Base-by-base conservation (phyloP, 2,329 filamentous ascomycete species). In the Nemania abortiva region DNA sequence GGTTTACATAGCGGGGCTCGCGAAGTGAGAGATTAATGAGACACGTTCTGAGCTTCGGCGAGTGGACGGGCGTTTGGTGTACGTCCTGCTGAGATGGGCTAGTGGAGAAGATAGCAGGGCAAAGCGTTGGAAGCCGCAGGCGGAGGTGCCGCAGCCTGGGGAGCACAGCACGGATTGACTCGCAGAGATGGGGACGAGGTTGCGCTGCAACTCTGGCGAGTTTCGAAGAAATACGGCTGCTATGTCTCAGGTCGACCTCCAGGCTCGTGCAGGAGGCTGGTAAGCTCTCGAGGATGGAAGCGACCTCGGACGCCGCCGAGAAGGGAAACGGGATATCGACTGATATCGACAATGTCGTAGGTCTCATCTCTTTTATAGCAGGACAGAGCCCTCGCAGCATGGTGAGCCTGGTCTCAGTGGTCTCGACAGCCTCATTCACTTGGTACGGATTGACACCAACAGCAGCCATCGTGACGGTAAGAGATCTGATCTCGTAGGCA, bases 21-120 rank as follows among this genome's bases (percentile, higher is more conserved):
- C 65, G 62, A 6, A 68, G 45, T 50, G 64, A 59, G 39, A 70
- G 54, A 65, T 70, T 68, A 34, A 72, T 64, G 7, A 72, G 15
- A 63, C 70, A 70, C 13, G 64, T 70, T 58, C 58, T 67, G 20
- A 70, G 68, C 34, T 59, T 50, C 27, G 70, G 67, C 9, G 65
- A 27, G 22, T 24, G 29, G 50, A 65, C 27, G 22, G n/a, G 47
- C 62, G 64, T 57, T 34, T n/a, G n/a, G 37, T 20, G 20, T 18
- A n/a, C 6, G n/a, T 66, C 27, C 24, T 66, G 70, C 53, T 49
- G 49, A 13, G 49, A 52, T 27, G 39, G 11, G 29, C 42, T 24
- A 20, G 53, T 18, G 7, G 57, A 68, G 45, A 71, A 71, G 11
- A 69, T 57, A n/a, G 54, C 49, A 42, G 69, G 22, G 55, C 69